Evolutionary conservation across 495 filamentous ascomycete species (phyloP).

Genomic region (Aspergillus nanangensis): DNA sequence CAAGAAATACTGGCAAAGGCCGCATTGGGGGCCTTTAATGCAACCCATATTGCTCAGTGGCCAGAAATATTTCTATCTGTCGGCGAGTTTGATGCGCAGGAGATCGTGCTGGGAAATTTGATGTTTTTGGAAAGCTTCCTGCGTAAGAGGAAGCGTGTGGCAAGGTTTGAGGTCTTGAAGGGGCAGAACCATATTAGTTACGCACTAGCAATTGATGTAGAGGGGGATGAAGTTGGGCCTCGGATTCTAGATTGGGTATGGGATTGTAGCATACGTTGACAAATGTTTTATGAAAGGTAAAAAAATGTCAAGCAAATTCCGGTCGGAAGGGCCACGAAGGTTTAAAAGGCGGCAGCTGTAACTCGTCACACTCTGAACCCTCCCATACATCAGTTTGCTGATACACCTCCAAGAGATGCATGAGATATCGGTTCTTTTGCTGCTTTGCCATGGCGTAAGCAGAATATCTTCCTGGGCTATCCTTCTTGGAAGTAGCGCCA

Average conservation of each 20-base stretch:
- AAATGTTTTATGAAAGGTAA: too few species aligned
- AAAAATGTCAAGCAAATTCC: too few species aligned
- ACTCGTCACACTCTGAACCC: too few species aligned
- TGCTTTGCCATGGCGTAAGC: neutral
- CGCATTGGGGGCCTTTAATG: neutral
- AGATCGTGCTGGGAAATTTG: conserved; percentile 2
- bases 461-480: neutral
- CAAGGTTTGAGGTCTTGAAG: conserved; percentile 1
- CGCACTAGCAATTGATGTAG: conserved; percentile 1
- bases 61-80: conserved; percentile 1
- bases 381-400: too few species aligned
- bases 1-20: neutral
- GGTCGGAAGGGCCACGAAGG: too few species aligned
- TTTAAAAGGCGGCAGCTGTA: too few species aligned
- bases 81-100: conserved; percentile 1
- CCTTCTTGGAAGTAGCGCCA: neutral
- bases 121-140: neutral
- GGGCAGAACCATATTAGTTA: conserved; percentile 8
- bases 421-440: too few species aligned
- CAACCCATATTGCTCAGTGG: neutral
- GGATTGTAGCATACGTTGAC: too few species aligned
- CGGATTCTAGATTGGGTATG: conserved; percentile 2
- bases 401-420: too few species aligned
- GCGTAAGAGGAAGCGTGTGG: neutral
- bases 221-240: conserved; percentile 4